Conservation (phyloP, 2,329 filamentous ascomycete genomes). For the Elsinoe australis region DNA sequence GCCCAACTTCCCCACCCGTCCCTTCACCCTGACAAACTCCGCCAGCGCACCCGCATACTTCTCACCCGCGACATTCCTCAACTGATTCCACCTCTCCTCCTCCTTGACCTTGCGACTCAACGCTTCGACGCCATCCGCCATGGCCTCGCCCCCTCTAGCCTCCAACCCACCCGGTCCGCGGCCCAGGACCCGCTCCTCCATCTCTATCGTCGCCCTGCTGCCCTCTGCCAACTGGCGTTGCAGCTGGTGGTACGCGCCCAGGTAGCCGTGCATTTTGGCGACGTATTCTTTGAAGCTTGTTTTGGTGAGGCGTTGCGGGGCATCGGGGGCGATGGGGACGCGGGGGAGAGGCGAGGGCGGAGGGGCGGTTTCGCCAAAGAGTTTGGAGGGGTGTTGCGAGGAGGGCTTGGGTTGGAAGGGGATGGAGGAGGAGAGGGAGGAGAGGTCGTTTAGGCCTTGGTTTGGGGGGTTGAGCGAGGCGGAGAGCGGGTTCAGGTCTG, state of each 20-base stretch:
- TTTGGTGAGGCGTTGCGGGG: constrained; percentile 39
- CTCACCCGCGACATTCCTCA: constrained; percentile 54
- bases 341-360: constrained; percentile 43
- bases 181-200: constrained; percentile 21
- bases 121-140: constrained; percentile 31
- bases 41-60: constrained; percentile 53
- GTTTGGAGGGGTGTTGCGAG: constrained; percentile 36
- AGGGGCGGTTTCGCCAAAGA: constrained; percentile 30
- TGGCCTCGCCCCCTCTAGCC: constrained; percentile 29
- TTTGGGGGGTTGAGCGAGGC: constrained; percentile 43
- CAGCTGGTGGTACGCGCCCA: constrained; percentile 47
- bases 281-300: constrained; percentile 46
- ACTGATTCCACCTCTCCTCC: constrained; percentile 45
- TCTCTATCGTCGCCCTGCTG: constrained; percentile 17
- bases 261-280: constrained; percentile 47
- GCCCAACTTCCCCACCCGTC: constrained; percentile 31
- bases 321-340: constrained; percentile 37
- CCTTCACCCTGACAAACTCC: constrained; percentile 48
- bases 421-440: constrained; percentile 46
- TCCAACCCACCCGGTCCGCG: constrained; percentile 23
- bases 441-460: constrained; percentile 46
- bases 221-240: constrained; percentile 45
- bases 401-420: constrained; percentile 52
- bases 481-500: constrained; percentile 30
- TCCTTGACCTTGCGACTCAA: constrained; percentile 30